Base-by-base conservation (phyloP, 805 yeast genomes). In the Candida orba region DNA sequence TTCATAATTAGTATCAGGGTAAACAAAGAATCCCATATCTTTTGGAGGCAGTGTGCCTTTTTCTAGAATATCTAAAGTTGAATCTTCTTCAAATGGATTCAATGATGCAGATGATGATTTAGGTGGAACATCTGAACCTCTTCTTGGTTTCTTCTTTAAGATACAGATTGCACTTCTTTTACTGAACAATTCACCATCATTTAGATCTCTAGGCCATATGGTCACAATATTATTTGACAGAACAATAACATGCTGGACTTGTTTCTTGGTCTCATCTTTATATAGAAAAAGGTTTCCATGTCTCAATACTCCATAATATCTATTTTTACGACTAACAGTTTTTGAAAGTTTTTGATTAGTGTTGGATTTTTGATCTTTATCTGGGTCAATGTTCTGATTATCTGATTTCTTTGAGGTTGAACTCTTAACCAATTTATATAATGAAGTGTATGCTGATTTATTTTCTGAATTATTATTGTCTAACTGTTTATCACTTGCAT, bases 211-310 rank as follows among this genome's bases (percentile, higher is more conserved):
- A 1, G 99, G 99, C 96, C 97, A 93, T 8, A 90, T 65, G 1
- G 85, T 68, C 1, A 89, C 83, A 31, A 87, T 69, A 52, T 78
- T 78, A 52, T 81, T 76, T 6, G 84, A 75, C 20, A 93, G 62
- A 2, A 85, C 88, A 46, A 93, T 78, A 8, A 85, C 95, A 62
- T 87, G 90, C 49, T 76, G 78, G 17, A 84, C 81, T 59, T 79
- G 79, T 56, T 70, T 73, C 58, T 78, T 71, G 39, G 69, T 67
- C 47, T 81, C 84, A 56, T 84, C 87, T 47, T 78, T 77, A 64
- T 86, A 91, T n/a, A 93, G 67, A 57, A 90, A 87, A 43, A 93
- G 64, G 57, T 89, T 89, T 0, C 96, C 95, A 56, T 90, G 96
- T 54, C 85, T 83, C 41, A 89, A 66, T 0, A 85, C 79, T 2